Evolutionary conservation across 768 basidiomycete genomes (phyloP).

Genomic region (Fomitopsis pulvina): DNA sequence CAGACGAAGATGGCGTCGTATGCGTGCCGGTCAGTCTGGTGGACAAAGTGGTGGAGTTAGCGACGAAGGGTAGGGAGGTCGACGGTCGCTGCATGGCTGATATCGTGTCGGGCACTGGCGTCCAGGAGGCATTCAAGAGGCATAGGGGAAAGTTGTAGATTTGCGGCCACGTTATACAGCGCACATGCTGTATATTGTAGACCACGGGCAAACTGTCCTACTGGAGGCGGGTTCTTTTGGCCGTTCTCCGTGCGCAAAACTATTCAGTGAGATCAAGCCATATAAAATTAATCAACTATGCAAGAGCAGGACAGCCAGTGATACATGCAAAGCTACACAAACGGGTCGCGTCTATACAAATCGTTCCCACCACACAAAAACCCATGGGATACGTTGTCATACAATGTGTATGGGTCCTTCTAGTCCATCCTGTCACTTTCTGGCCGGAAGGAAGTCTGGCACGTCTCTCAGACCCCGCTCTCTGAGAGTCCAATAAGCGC

Average conservation of each 20-base stretch:
- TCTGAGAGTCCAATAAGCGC: conserved; percentile 28
- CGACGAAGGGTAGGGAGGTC: conserved; percentile 49
- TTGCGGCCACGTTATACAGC: neutral
- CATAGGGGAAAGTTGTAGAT: conserved; percentile 48
- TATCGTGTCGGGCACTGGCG: conserved; percentile 65
- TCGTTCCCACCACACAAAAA: too few relatives aligned
- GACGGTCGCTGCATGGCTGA: conserved; percentile 73
- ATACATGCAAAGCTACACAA: neutral
- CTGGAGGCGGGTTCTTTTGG: too few relatives aligned
- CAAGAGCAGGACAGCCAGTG: neutral
- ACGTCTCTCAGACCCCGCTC: conserved; percentile 61
- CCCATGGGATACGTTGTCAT: neutral
- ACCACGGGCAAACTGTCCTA: neutral
- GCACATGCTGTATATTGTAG: neutral
- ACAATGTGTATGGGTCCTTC: neutral
- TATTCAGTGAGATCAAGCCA: neutral
- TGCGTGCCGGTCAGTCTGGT: conserved; percentile 57
- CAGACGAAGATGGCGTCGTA: conserved; percentile 86
- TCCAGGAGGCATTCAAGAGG: conserved; percentile 71
- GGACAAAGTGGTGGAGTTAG: conserved; percentile 49
- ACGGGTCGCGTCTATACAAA: too few relatives aligned
- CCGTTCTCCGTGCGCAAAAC: neutral
- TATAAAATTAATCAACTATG: neutral
- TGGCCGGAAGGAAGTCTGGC: conserved; percentile 51
- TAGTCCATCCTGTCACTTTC: neutral